These are phyloP conservation scores for Trichoderma atrobrunneum DNA, from an alignment of 2,329 filamentous ascomycete species.

Conservation along the genomic window DNA sequence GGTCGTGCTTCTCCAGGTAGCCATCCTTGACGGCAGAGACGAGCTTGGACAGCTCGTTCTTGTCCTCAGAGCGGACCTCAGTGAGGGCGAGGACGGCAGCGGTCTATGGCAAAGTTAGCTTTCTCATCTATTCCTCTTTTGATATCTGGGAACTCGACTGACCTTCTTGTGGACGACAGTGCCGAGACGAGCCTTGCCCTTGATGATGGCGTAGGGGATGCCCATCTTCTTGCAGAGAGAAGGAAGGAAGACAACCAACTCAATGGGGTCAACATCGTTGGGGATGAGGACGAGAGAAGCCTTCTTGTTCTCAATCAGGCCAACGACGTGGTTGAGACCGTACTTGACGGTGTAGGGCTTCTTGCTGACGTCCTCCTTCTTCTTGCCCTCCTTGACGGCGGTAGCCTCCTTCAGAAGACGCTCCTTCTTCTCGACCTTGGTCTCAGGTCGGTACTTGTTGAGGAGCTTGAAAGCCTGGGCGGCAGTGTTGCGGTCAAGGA, in stretches of 20 bases:
- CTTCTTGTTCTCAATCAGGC: constrained; percentile 99
- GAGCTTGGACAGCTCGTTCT: constrained; percentile 96
- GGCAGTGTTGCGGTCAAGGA: constrained; percentile 94
- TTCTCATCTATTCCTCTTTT: neutral
- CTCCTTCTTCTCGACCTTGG: constrained; percentile 99
- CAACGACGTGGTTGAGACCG: constrained; percentile 98
- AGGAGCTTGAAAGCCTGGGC: constrained; percentile 98
- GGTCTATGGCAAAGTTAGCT: constrained; percentile 59
- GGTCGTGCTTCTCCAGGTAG: constrained; percentile 94
- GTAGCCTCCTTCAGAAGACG: constrained; percentile 97
- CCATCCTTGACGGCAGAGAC: constrained; percentile 96
- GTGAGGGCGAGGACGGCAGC: constrained; percentile 93
- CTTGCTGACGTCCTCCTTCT: constrained; percentile 99
- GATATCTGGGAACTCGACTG: constrained; percentile 26
- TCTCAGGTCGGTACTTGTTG: constrained; percentile 99
- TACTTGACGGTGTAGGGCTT: constrained; percentile 99
- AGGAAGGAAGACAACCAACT: constrained; percentile 98
- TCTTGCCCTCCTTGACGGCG: constrained; percentile 97
- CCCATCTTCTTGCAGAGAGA: constrained; percentile 99
- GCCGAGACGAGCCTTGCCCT: constrained; percentile 99
- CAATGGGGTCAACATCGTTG: constrained; percentile 99
- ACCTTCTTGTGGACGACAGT: constrained; percentile 99
- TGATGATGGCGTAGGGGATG: constrained; percentile 97
- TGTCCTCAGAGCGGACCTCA: constrained; percentile 97
- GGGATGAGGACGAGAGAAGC: constrained; percentile 95